Evolutionary conservation across 768 basidiomycete species (phyloP), one percentile per base, ranked within the genome.

Genomic region (Chalciporus chontae): DNA sequence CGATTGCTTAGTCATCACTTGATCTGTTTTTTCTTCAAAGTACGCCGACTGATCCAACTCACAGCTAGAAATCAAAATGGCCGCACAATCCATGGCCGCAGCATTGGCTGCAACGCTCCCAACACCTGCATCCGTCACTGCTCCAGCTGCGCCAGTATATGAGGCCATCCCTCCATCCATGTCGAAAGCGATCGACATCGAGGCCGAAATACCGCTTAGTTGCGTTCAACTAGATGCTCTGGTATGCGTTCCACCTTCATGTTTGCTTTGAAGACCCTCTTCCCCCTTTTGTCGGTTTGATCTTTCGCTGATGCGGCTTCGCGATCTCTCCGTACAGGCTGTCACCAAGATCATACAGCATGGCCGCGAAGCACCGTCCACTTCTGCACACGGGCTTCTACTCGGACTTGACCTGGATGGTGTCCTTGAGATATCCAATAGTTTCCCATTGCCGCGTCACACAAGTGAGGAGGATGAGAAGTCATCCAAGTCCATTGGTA

Each of bases 311-410:
- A 65, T 53, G 51, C 52, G 31, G 43, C 24, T 49, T 36, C 19
- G 18, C 31, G 27, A 31, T 26, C 43, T 24, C 31, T 21, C 32
- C 52, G 44, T 51, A 47, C 50, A 95, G 94, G 92, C 91, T 46
- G 85, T 94, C 49, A 81, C 89, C 47, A 96, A 95, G 74, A 94
- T 97, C 47, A 76, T 94, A 62, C 95, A 96, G 71, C 94, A 96
- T 65, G 81, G 89, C 38, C 80, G 85, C 43, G 94, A 95, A 64
- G 76, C 84, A 13, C 75, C 79, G 23, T 80, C 84, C 8, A 72
- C 82, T n/a, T 79, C 80, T 43, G 86, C 87, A 23, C 83, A 90
- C 64, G 94, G 94, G 51, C 76, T 94, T 49, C 71, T 97, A 44
- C 77, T 97, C 48, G 94, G 94, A 38, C 80, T 97, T 48, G 94